These are phyloP conservation scores for Geotrichum histeridarum DNA, from an alignment of 1,139 yeast genomes.

Conservation along the genomic window DNA sequence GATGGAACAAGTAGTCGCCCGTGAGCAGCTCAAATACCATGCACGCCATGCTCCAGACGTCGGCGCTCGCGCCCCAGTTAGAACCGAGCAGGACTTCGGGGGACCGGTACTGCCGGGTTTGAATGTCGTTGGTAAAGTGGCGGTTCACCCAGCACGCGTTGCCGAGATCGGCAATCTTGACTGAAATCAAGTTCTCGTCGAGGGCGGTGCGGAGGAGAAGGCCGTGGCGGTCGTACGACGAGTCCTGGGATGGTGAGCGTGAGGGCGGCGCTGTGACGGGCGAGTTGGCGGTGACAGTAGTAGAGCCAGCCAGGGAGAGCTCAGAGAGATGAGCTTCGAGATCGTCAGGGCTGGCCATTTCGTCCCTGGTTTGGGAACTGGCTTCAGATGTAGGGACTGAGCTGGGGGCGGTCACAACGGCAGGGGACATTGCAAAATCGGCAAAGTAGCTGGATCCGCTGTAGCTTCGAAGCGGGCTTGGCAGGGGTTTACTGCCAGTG, in stretches of 20 bases:
- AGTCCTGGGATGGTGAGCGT: slow-evolving; percentile 16
- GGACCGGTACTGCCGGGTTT: slow-evolving; percentile 78
- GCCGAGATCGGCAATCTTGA: slow-evolving; percentile 80
- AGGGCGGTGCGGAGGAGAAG: slow-evolving; percentile 23
- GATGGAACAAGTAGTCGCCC: slow-evolving; percentile 81
- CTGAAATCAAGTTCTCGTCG: slow-evolving; percentile 43
- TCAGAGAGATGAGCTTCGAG: slow-evolving; percentile 3
- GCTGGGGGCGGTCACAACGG: slow-evolving; percentile 15
- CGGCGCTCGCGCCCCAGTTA: slow-evolving; percentile 79
- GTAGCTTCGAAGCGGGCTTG: slow-evolving; percentile 56
- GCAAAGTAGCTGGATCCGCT: slow-evolving; percentile 26
- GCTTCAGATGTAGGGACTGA: slow-evolving; percentile 8
- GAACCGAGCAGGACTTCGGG: slow-evolving; percentile 71
- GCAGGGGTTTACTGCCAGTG: slow-evolving; percentile 82
- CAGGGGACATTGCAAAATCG: slow-evolving; percentile 27
- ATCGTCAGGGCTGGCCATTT: neutral
- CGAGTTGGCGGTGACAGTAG: neutral
- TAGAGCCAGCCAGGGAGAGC: neutral
- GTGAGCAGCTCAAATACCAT: slow-evolving; percentile 74
- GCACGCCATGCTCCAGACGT: slow-evolving; percentile 82
- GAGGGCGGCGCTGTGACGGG: slow-evolving; percentile 10
- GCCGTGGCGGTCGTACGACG: slow-evolving; percentile 10
- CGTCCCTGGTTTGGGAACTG: slow-evolving; percentile 8
- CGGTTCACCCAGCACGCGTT: slow-evolving; percentile 72
- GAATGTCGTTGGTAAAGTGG: slow-evolving; percentile 79